phyloP scores from a whole-genome alignment of 1,284 basidiomycete species.

The Boletus mariae region DNA sequence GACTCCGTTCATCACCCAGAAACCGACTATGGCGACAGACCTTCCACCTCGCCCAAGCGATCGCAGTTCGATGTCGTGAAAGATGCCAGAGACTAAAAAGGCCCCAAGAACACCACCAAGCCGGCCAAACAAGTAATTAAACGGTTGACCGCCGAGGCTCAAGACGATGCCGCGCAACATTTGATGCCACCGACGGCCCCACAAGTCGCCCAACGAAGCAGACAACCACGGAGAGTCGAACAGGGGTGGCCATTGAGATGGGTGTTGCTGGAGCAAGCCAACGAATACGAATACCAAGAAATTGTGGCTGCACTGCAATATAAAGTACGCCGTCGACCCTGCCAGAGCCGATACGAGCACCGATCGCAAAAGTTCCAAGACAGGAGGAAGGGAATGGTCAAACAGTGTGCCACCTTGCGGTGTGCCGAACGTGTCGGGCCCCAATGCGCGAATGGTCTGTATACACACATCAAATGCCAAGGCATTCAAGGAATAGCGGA shows the following conservation, averaged over 20 bases:
- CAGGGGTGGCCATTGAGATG: slow-evolving; percentile 40
- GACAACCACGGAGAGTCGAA: slow-evolving; percentile 40
- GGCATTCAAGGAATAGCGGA: neutral
- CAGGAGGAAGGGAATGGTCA: slow-evolving; percentile 40
- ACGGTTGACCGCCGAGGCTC: slow-evolving; percentile 29
- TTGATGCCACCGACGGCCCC: slow-evolving; percentile 46
- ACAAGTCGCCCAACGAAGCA: slow-evolving; percentile 40
- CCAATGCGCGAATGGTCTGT: slow-evolving; percentile 12
- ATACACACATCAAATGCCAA: slow-evolving; percentile 18
- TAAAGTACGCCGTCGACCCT: slow-evolving; percentile 43
- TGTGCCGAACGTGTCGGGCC: slow-evolving; percentile 19
- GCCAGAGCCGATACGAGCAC: slow-evolving; percentile 38
- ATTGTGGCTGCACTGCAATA: slow-evolving; percentile 44
- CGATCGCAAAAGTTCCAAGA: slow-evolving; percentile 41
- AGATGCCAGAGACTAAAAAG: slow-evolving; percentile 52
- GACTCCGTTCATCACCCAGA: slow-evolving; percentile 52
- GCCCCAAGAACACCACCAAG: slow-evolving; percentile 48
- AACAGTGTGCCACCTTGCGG: slow-evolving; percentile 42
- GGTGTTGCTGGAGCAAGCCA: slow-evolving; percentile 31
- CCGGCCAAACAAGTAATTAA: slow-evolving; percentile 39
- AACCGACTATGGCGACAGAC: slow-evolving; percentile 40
- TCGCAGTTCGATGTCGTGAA: slow-evolving; percentile 57
- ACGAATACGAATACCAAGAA: slow-evolving; percentile 42
- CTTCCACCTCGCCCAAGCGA: slow-evolving; percentile 52
- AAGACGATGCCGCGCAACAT: slow-evolving; percentile 38